These are phyloP conservation scores for Rhodomyrtus tomentosa DNA, from an alignment of 345 rosid species.

Conservation along the genomic window DNA sequence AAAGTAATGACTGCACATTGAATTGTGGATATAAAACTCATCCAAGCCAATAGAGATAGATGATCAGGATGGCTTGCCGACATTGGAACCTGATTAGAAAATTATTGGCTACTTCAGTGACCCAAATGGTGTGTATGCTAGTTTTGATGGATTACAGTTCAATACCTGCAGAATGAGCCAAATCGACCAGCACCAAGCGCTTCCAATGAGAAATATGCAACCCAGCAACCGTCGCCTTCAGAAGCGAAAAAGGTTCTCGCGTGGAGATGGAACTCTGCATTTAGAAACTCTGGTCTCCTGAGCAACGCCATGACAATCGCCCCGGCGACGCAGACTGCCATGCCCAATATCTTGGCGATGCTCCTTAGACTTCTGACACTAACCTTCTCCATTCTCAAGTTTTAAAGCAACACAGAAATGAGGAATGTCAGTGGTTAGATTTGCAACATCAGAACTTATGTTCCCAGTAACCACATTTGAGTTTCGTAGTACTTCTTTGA, in stretches of 20 bases:
- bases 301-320: slow-evolving; percentile 61
- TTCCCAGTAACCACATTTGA: neutral
- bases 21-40: slow-evolving; percentile 53
- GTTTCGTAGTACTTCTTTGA: neutral
- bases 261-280: slow-evolving; percentile 9
- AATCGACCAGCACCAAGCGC: slow-evolving; percentile 55
- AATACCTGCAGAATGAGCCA: slow-evolving; percentile 74
- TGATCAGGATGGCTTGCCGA: slow-evolving; percentile 42
- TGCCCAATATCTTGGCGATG: slow-evolving; percentile 53
- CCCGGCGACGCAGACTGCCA: slow-evolving; percentile 48
- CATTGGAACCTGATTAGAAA: slow-evolving; percentile 37
- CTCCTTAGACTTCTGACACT: slow-evolving; percentile 38
- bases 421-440: neutral
- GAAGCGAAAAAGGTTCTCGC: slow-evolving; percentile 9
- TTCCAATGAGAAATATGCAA: slow-evolving; percentile 41
- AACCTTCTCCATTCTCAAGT: slow-evolving; percentile 48
- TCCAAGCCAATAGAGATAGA: slow-evolving; percentile 58
- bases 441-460: neutral
- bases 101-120: neutral
- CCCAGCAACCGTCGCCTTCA: slow-evolving; percentile 40
- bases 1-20: slow-evolving; percentile 40
- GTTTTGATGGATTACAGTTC: neutral
- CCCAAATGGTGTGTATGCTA: neutral
- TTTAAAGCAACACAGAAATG: neutral
- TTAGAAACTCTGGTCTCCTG: slow-evolving; percentile 58